These are phyloP conservation scores for Meyerozyma carpophila DNA, from an alignment of 1,139 yeast species.

Conservation along the genomic window DNA sequence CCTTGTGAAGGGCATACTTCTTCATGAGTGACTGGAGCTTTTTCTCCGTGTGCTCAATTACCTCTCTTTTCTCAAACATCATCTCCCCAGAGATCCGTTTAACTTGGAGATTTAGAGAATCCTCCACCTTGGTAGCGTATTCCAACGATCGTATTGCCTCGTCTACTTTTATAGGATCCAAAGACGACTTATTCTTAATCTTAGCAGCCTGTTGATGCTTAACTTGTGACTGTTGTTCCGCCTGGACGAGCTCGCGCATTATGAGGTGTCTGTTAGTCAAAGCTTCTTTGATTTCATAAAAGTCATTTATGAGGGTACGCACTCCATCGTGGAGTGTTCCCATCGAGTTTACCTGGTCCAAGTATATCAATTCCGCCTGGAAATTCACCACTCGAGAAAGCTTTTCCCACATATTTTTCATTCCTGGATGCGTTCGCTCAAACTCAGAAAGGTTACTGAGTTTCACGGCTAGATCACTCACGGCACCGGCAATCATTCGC, in stretches of 20 bases:
- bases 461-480: conserved; percentile 62
- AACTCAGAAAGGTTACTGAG: conserved; percentile 43
- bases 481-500: conserved; percentile 50
- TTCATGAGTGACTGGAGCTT: conserved; percentile 53
- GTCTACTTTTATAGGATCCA: conserved; percentile 85
- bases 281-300: conserved; percentile 87
- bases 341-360: conserved; percentile 68
- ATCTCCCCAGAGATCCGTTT: conserved; percentile 82
- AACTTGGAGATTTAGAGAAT: conserved; percentile 66
- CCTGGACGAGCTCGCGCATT: conserved; percentile 81
- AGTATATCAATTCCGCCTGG: conserved; percentile 72
- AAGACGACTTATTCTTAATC: conserved; percentile 66
- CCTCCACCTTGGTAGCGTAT: conserved; percentile 74
- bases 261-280: conserved; percentile 85
- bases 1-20: conserved; percentile 60
- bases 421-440: conserved; percentile 53
- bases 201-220: conserved; percentile 73
- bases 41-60: conserved; percentile 49
- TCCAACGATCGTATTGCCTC: conserved; percentile 82
- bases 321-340: conserved; percentile 78
- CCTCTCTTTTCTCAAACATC: conserved; percentile 64
- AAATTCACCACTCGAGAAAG: conserved; percentile 63
- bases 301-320: conserved; percentile 60
- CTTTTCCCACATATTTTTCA: conserved; percentile 80
- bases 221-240: conserved; percentile 67